These are phyloP conservation scores for Fusarium sp. DNA, from an alignment of 2,329 filamentous ascomycete genomes.

Conservation along the genomic window DNA sequence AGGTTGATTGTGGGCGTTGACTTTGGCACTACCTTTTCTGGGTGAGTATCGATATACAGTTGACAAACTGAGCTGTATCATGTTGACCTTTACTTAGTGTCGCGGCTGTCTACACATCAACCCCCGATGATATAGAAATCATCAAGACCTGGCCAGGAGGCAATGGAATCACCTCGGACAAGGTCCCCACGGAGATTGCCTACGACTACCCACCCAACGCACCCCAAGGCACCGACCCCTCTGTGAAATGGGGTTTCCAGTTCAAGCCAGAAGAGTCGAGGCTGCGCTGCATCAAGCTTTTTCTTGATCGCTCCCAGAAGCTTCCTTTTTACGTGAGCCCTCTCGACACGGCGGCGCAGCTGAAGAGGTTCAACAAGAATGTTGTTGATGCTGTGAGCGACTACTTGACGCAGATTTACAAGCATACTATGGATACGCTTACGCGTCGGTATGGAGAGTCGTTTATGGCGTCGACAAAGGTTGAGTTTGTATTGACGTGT, in stretches of 20 bases:
- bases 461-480: slow-evolving; percentile 77
- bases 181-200: slow-evolving; percentile 82
- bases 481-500: slow-evolving; percentile 81
- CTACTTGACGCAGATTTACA: slow-evolving; percentile 77
- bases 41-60: slow-evolving; percentile 57
- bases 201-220: slow-evolving; percentile 55
- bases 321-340: slow-evolving; percentile 81
- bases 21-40: slow-evolving; percentile 85
- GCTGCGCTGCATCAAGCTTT: slow-evolving; percentile 83
- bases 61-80: neutral
- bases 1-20: slow-evolving; percentile 79
- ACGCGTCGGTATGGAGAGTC: slow-evolving; percentile 77
- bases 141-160: slow-evolving; percentile 86
- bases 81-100: slow-evolving; percentile 52
- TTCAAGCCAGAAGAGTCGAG: slow-evolving; percentile 79
- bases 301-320: slow-evolving; percentile 81
- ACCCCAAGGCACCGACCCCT: slow-evolving; percentile 53
- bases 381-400: slow-evolving; percentile 81
- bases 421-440: slow-evolving; percentile 80
- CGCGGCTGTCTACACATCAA: slow-evolving; percentile 75
- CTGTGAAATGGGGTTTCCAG: slow-evolving; percentile 80
- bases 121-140: slow-evolving; percentile 80
- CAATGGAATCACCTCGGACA: slow-evolving; percentile 87
- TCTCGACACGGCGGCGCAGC: slow-evolving; percentile 76
- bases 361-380: slow-evolving; percentile 77